phyloP scores from a whole-genome alignment of 2,329 filamentous ascomycete species.

The Westerdykella sp. region DNA sequence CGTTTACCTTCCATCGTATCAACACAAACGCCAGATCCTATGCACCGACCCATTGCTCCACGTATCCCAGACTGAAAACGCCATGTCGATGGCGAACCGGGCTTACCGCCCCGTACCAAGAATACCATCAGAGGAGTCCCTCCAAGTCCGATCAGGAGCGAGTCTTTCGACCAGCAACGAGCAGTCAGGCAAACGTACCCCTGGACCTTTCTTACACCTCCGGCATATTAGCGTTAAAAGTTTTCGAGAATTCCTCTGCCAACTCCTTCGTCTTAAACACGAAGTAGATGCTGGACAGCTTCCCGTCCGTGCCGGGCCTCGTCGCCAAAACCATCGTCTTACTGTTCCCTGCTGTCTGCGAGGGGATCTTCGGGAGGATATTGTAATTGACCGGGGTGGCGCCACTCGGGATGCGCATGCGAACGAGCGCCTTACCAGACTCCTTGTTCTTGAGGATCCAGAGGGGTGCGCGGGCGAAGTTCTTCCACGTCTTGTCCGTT shows the following conservation, averaged over 20 bases:
- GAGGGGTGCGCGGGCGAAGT: conserved; percentile 26
- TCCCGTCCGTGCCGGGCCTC: conserved; percentile 20
- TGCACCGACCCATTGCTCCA: too few relatives aligned
- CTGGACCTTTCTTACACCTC: neutral
- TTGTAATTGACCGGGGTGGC: conserved; percentile 28
- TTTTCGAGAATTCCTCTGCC: conserved; percentile 24
- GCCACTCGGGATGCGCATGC: conserved; percentile 30
- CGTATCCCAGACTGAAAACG: too few relatives aligned
- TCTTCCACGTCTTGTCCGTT: conserved; percentile 23
- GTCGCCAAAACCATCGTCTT: conserved; percentile 27
- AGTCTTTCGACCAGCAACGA: too few relatives aligned
- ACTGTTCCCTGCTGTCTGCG: conserved; percentile 18
- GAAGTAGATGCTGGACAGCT: conserved; percentile 17
- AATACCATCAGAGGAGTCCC: too few relatives aligned
- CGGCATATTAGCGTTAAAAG: conserved; percentile 18
- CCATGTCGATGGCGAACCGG: too few relatives aligned
- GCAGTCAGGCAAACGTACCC: too few relatives aligned
- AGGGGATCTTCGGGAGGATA: conserved; percentile 21
- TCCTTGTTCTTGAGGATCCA: conserved; percentile 35
- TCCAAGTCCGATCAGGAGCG: too few relatives aligned
- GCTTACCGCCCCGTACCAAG: too few relatives aligned
- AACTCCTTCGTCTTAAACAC: conserved; percentile 24
- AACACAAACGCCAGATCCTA: too few relatives aligned
- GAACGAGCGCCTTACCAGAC: conserved; percentile 26
- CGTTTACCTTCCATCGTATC: too few relatives aligned